These are phyloP conservation scores for Tuber magnatum DNA, from an alignment of 495 filamentous ascomycete species.

Conservation along the genomic window DNA sequence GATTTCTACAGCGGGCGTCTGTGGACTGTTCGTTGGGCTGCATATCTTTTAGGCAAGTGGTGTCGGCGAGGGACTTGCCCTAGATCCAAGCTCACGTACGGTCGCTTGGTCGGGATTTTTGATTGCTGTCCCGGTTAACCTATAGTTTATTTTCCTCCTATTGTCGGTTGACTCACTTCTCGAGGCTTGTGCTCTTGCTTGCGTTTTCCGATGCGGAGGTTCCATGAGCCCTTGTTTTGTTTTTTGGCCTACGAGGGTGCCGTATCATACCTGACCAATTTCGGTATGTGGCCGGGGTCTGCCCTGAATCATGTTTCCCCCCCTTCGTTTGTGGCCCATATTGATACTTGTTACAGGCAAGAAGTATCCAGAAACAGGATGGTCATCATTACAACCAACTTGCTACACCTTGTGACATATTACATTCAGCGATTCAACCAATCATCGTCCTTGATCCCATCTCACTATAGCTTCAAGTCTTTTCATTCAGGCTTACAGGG, in stretches of 20 bases:
- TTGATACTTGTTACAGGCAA: no score
- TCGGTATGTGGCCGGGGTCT: background rate
- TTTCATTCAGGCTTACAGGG: no score
- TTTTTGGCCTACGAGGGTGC: background rate
- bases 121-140: background rate
- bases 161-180: background rate
- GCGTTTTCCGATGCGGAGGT: background rate
- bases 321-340: background rate
- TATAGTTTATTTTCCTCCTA: background rate
- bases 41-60: background rate
- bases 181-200: background rate
- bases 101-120: background rate
- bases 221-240: background rate
- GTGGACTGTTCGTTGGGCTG: background rate
- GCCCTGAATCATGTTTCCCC: no score
- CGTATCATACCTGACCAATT: background rate
- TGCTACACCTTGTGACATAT: no score
- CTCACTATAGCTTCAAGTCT: no score
- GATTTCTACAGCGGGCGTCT: background rate
- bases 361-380: no score
- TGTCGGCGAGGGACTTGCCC: background rate
- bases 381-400: no score
- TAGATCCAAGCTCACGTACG: background rate
- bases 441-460: no score
- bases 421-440: no score